A percentile compares a stretch with the other conserved stretches of the same genome.
Conservation (phyloP, 1,284 basidiomycete species). For the Pseudozyma flocculosa region DNA sequence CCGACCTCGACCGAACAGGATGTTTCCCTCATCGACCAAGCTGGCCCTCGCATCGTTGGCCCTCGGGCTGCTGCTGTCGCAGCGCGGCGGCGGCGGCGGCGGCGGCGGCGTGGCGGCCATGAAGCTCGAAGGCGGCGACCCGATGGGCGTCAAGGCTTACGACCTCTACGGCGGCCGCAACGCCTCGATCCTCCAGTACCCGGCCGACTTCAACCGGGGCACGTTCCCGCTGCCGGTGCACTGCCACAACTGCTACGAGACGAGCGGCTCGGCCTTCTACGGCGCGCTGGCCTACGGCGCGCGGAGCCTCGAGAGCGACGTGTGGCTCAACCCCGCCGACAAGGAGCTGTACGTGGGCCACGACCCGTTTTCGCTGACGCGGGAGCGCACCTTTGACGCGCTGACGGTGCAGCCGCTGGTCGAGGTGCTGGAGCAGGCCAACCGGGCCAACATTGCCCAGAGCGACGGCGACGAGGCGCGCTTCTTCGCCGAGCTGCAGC, state of each 20-base stretch:
- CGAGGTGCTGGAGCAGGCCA: slow-evolving; percentile 35
- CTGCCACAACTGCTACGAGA: slow-evolving; percentile 50
- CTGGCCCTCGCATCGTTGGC: no score
- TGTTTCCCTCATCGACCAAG: no score
- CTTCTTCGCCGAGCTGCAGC: slow-evolving; percentile 17
- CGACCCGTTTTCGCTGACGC: slow-evolving; percentile 30
- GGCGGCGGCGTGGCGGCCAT: no score
- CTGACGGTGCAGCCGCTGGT: slow-evolving; percentile 37
- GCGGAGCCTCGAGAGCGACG: slow-evolving; percentile 37
- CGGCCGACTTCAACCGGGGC: slow-evolving; percentile 29
- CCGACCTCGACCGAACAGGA: no score
- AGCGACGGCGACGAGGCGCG: slow-evolving; percentile 15
- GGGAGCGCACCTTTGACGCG: slow-evolving; percentile 30
- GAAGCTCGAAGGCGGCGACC: no score
- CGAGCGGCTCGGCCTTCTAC: slow-evolving; percentile 27
- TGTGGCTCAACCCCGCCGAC: slow-evolving; percentile 43
- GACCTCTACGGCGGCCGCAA: slow-evolving; percentile 12
- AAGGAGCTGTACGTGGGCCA: slow-evolving; percentile 45
- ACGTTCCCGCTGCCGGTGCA: slow-evolving; percentile 32
- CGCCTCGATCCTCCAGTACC: slow-evolving; percentile 12
- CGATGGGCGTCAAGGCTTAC: not conserved
- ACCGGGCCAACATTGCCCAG: slow-evolving; percentile 23
- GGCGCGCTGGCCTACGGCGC: slow-evolving; percentile 41
- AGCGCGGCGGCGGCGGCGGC: no score
- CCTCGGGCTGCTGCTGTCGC: no score